Evolutionary conservation across 352 stramenopile genomes (phyloP), one percentile per base, ranked within the genome.

Genomic region (Pythium apleroticum): DNA sequence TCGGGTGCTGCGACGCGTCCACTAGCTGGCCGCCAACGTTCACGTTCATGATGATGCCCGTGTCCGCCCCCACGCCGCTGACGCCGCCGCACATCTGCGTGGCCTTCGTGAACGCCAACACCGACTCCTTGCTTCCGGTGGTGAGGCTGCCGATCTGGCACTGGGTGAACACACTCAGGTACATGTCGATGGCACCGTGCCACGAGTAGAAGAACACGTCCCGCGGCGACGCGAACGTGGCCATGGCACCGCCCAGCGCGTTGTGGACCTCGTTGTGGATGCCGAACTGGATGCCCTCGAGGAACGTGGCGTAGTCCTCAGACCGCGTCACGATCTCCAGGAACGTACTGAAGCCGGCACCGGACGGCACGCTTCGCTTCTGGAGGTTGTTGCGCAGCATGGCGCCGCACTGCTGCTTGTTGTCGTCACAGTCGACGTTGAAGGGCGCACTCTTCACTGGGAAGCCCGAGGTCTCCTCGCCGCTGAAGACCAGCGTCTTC

Each of bases 161-260:
- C 67, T 88, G 52, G 53, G 88, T 78, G 69, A 88, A 90, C 60
- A 84, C 76, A 50, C 84, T 69, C 41, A 85, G 57, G 64, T 85
- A 84, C 77, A 91, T 89, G 66, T 93, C 84, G 30, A 93, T 64
- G 2, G 80, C 64, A 28, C 74, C 37, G 60, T 89, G 79, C 81
- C 77, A 89, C 66, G 81, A 89, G 66, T 84, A 93, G 71, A 86
- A 93, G 24, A 91, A 66, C 19, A 78, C 65, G 52, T 93, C 84
- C 9, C 64, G 50, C 0, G 84, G 78, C 19, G 81, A 80, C 0
- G 75, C 73, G 3, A 78, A 69, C 7, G 84, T 89, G 39, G 72
- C 54, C 56, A 93, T 74, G n/a, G 64, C 63, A 11, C 81, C 82
- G 25, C 81, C 80, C 8, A 93, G 53, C 1, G 75, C 71, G 33